Evolutionary conservation across 140 eudicot genomes (phyloP).

Genomic region (Flaveria floridana): DNA sequence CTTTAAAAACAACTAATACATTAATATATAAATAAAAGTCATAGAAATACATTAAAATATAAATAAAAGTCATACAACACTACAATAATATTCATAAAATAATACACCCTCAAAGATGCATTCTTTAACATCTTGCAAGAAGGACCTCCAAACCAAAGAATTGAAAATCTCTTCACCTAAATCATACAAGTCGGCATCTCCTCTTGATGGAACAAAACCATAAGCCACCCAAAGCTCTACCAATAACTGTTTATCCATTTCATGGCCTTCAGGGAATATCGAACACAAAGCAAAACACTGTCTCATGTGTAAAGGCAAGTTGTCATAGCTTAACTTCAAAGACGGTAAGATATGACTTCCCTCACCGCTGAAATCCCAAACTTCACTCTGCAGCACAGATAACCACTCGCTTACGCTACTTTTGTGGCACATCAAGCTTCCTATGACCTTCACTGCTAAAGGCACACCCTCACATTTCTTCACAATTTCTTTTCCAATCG

Average conservation of each 20-base stretch:
- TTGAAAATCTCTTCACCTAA: constrained; percentile 35
- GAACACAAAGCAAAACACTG: constrained; percentile 43
- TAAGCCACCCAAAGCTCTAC: constrained; percentile 43
- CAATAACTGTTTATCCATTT: constrained; percentile 41
- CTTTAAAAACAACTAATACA: no score
- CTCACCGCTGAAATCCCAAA: constrained; percentile 32
- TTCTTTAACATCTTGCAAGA: constrained; percentile 44
- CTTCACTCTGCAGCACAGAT: constrained; percentile 35
- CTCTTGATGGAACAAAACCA: constrained; percentile 37
- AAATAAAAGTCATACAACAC: no score
- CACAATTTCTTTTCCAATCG: constrained; percentile 34
- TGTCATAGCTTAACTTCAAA: constrained; percentile 36
- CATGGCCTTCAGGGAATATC: constrained; percentile 39
- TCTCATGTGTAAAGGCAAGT: constrained; percentile 39
- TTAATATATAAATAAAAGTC: no score
- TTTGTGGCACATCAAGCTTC: constrained; percentile 41
- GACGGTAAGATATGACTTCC: constrained; percentile 34
- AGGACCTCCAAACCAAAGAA: constrained; percentile 38
- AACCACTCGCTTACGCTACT: constrained; percentile 32
- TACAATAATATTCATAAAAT: no score
- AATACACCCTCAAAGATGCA: constrained; percentile 37
- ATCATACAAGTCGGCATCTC: constrained; percentile 41
- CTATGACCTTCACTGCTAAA: constrained; percentile 37
- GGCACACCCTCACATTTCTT: constrained; percentile 42
- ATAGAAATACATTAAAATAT: no score